phyloP scores from a whole-genome alignment of 2,329 filamentous ascomycete genomes.

The Elsinoe perseae region DNA sequence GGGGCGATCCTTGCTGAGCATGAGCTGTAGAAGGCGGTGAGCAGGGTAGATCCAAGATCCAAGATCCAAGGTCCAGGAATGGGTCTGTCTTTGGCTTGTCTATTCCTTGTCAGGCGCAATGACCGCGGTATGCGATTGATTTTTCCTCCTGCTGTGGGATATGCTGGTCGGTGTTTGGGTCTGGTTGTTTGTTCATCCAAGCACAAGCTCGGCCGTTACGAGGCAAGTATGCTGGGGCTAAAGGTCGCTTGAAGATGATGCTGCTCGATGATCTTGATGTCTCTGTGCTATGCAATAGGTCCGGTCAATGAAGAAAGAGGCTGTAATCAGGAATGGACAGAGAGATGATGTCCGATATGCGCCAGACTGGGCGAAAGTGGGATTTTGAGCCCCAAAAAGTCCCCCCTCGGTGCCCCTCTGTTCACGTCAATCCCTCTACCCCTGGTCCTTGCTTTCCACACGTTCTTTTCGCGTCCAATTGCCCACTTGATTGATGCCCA shows the following conservation, averaged over 20 bases:
- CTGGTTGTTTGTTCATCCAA: neutral
- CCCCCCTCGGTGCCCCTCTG: neutral
- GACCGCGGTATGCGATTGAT: constrained; percentile 6
- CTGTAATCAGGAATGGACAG: neutral
- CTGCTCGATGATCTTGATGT: neutral
- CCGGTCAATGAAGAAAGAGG: neutral
- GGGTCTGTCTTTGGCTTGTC: neutral
- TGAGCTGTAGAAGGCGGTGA: constrained; percentile 3
- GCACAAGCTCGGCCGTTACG: neutral
- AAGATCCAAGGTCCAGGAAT: neutral
- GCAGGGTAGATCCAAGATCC: neutral
- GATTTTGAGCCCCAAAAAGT: neutral
- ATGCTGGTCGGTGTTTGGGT: constrained; percentile 4
- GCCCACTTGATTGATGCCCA: neutral
- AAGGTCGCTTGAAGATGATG: neutral
- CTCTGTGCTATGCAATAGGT: neutral
- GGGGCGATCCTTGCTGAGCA: neutral
- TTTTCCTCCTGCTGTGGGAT: neutral
- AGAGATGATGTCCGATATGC: neutral
- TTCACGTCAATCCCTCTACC: neutral
- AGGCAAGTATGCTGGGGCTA: neutral
- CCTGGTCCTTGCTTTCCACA: neutral
- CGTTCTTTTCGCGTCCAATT: constrained; percentile 9
- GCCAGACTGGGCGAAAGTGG: constrained; percentile 2
- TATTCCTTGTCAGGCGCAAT: neutral